Conservation (phyloP, 208 protist genomes). For the Leishmania amazonensis region DNA sequence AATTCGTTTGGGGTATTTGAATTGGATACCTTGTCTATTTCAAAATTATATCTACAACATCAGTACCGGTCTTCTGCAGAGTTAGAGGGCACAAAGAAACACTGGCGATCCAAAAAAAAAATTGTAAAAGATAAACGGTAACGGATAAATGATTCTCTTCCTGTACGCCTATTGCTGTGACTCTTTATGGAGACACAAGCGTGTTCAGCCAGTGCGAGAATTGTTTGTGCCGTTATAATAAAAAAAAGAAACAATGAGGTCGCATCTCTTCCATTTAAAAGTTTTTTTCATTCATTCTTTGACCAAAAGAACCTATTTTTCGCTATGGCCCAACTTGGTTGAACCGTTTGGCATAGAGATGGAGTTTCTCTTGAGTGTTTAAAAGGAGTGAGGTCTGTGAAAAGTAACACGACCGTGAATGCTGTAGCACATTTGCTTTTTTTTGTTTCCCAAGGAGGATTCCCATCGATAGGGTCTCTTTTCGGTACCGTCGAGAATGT, state of each 20-base stretch:
- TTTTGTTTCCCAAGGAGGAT: background rate
- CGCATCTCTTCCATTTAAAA: background rate
- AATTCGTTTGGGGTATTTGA: background rate
- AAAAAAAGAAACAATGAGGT: background rate
- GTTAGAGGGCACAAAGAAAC: background rate
- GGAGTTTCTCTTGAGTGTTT: too few relatives aligned
- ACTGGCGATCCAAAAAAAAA: background rate
- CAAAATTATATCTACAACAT: background rate
- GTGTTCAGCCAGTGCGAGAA: background rate
- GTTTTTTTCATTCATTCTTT: background rate
- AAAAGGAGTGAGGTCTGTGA: background rate
- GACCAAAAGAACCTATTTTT: background rate
- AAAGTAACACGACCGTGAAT: background rate
- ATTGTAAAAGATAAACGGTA: background rate
- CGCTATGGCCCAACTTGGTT: background rate
- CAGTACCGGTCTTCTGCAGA: background rate
- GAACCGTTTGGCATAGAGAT: background rate
- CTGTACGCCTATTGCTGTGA: background rate
- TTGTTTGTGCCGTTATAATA: background rate
- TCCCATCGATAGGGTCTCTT: background rate
- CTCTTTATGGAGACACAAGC: background rate
- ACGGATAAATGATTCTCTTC: background rate
- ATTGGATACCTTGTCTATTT: background rate
- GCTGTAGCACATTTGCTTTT: background rate
- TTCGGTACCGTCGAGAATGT: background rate